phyloP scores from a whole-genome alignment of 1,284 basidiomycete genomes.

The Phaffia rhodozyma region DNA sequence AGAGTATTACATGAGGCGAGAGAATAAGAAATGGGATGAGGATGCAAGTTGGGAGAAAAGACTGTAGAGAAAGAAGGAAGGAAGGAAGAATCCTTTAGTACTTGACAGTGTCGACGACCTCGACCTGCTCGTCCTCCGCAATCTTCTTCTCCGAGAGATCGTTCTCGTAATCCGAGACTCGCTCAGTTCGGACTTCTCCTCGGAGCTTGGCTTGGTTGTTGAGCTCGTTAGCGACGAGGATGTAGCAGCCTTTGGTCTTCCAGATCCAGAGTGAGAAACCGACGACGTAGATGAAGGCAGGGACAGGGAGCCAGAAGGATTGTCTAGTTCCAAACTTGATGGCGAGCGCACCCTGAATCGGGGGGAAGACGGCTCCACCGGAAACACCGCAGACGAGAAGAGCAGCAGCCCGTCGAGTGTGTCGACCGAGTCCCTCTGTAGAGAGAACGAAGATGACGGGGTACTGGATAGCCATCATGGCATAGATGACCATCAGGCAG shows the following conservation, averaged over 20 bases:
- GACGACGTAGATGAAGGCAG: slow-evolving; percentile 34
- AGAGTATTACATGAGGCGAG: background rate
- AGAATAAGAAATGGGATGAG: background rate
- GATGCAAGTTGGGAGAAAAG: background rate
- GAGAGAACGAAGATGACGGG: slow-evolving; percentile 47
- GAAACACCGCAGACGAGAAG: slow-evolving; percentile 55
- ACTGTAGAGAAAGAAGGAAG: background rate
- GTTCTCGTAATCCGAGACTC: background rate
- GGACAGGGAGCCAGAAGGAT: slow-evolving; percentile 33
- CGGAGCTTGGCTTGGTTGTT: slow-evolving; percentile 14
- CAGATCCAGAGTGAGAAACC: slow-evolving; percentile 32
- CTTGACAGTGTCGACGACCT: slow-evolving; percentile 13
- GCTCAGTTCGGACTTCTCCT: background rate
- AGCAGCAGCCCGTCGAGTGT: slow-evolving; percentile 57
- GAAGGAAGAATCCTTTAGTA: slow-evolving; percentile 5
- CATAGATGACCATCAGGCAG: slow-evolving; percentile 53
- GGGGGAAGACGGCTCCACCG: slow-evolving; percentile 63
- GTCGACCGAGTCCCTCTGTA: slow-evolving; percentile 54
- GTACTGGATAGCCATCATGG: slow-evolving; percentile 35
- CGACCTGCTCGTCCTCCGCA: slow-evolving; percentile 3
- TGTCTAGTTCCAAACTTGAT: slow-evolving; percentile 37
- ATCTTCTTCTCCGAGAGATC: background rate
- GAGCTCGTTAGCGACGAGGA: slow-evolving; percentile 2
- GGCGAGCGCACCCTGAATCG: slow-evolving; percentile 55
- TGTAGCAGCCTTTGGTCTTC: slow-evolving; percentile 30